Evolutionary conservation across 306 rosid genomes (phyloP).

Genomic region (Cucumis melo): DNA sequence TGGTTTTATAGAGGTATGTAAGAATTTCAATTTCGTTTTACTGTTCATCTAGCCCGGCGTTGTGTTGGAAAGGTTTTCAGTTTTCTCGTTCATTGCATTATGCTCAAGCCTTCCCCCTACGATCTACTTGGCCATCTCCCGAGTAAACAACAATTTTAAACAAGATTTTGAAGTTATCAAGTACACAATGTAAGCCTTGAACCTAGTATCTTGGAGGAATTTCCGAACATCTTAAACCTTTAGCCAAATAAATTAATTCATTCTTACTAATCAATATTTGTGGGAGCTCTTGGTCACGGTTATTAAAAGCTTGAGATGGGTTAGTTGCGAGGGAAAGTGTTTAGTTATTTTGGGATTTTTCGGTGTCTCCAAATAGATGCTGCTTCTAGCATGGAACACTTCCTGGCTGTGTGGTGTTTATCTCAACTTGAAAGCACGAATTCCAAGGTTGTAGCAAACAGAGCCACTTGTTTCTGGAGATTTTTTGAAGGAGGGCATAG

Average conservation of each 20-base stretch:
- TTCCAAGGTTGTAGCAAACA: background rate
- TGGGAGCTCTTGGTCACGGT: background rate
- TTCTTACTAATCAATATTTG: background rate
- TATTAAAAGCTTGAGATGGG: background rate
- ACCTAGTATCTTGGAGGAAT: background rate
- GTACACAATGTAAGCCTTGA: background rate
- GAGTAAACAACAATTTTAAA: background rate
- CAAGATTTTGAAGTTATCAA: background rate
- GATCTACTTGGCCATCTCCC: background rate
- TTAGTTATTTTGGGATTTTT: background rate
- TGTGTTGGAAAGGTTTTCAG: background rate
- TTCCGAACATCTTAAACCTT: background rate
- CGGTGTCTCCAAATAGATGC: background rate
- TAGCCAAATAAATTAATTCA: background rate
- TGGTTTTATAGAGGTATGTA: conserved; percentile 58
- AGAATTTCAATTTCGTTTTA: background rate
- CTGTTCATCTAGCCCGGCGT: background rate
- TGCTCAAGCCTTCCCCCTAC: background rate
- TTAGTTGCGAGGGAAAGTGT: background rate
- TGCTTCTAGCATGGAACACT: background rate
- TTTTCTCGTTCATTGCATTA: background rate
- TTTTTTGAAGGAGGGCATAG: background rate
- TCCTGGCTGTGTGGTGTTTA: background rate
- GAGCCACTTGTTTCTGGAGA: background rate
- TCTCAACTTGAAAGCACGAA: background rate